Percentiles rank a stretch among this genome's conserved stretches.
These are phyloP conservation scores for Plenodomus biglobosus DNA, from an alignment of 2,329 filamentous ascomycete genomes.

Conservation along the genomic window DNA sequence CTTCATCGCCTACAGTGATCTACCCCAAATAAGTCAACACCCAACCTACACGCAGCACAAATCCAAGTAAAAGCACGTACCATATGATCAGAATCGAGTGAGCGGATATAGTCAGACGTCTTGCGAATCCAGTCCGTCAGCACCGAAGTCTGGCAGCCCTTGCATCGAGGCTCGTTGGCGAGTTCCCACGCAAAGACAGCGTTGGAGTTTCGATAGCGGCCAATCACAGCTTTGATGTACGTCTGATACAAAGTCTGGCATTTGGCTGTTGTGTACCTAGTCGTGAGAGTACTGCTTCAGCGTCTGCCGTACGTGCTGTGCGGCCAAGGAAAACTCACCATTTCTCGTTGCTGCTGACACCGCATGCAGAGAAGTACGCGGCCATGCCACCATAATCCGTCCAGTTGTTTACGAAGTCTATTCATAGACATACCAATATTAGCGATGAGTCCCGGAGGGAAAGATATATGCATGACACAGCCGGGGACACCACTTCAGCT, in stretches of 20 bases:
- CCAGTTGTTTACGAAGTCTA: slow-evolving; percentile 68
- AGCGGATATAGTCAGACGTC: slow-evolving; percentile 64
- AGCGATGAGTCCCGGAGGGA: neutral
- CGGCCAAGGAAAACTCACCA: slow-evolving; percentile 43
- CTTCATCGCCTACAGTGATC: slow-evolving; percentile 65
- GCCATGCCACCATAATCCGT: slow-evolving; percentile 66
- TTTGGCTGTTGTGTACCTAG: slow-evolving; percentile 53
- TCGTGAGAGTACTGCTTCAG: neutral
- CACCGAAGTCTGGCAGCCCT: slow-evolving; percentile 59
- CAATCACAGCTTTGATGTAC: slow-evolving; percentile 63
- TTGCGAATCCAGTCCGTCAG: slow-evolving; percentile 62
- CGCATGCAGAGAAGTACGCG: slow-evolving; percentile 59
- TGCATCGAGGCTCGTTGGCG: slow-evolving; percentile 66
- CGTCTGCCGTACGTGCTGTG: neutral
- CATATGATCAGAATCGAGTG: slow-evolving; percentile 62
- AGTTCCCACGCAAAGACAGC: slow-evolving; percentile 70
- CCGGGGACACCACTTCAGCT: neutral
- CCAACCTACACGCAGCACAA: neutral
- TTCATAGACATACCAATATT: neutral
- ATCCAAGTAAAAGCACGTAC: neutral
- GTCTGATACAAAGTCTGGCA: slow-evolving; percentile 58
- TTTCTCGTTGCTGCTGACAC: slow-evolving; percentile 50
- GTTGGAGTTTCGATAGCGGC: slow-evolving; percentile 59
- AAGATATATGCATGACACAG: neutral
- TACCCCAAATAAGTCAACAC: neutral